A percentile compares a stretch with the other conserved stretches of the same genome.
These are phyloP conservation scores for Gastrolobium villosum DNA, from an alignment of 306 rosid genomes.

Conservation along the genomic window DNA sequence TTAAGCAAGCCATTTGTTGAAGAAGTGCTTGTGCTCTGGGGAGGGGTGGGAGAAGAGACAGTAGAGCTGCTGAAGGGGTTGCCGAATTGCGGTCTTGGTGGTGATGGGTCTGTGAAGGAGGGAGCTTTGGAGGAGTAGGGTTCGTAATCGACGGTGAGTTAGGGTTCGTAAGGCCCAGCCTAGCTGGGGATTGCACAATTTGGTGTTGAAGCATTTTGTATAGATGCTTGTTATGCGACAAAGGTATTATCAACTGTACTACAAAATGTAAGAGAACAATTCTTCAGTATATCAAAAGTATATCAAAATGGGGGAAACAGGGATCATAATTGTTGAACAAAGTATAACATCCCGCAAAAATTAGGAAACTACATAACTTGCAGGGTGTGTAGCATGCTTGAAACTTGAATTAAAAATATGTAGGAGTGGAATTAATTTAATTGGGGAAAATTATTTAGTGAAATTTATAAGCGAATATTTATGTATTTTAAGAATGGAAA, in stretches of 20 bases:
- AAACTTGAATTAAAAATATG: too few relatives aligned
- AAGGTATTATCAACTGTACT: too few relatives aligned
- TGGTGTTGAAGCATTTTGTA: constrained; percentile 79
- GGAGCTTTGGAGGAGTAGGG: constrained; percentile 77
- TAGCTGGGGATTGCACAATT: constrained; percentile 87
- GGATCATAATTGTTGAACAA: constrained; percentile 21
- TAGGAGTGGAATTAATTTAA: too few relatives aligned
- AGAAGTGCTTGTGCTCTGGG: constrained; percentile 91
- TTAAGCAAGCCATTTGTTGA: constrained; percentile 82
- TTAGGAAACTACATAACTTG: too few relatives aligned
- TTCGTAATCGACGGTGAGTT: constrained; percentile 80
- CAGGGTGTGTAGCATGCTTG: too few relatives aligned
- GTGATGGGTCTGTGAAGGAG: constrained; percentile 60
- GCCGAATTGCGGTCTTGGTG: constrained; percentile 52
- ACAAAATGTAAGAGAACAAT: too few relatives aligned
- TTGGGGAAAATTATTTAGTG: too few relatives aligned
- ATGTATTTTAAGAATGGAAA: too few relatives aligned
- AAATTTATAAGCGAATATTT: too few relatives aligned
- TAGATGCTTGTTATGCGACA: too few relatives aligned
- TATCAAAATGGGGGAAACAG: not conserved
- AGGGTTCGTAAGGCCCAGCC: constrained; percentile 85
- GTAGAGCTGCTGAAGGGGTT: constrained; percentile 60
- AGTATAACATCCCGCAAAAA: too few relatives aligned
- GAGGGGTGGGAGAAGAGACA: constrained; percentile 90
- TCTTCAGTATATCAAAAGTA: too few relatives aligned